These are phyloP conservation scores for Cladosporium sp. DNA, from an alignment of 2,329 filamentous ascomycete genomes.

Conservation along the genomic window DNA sequence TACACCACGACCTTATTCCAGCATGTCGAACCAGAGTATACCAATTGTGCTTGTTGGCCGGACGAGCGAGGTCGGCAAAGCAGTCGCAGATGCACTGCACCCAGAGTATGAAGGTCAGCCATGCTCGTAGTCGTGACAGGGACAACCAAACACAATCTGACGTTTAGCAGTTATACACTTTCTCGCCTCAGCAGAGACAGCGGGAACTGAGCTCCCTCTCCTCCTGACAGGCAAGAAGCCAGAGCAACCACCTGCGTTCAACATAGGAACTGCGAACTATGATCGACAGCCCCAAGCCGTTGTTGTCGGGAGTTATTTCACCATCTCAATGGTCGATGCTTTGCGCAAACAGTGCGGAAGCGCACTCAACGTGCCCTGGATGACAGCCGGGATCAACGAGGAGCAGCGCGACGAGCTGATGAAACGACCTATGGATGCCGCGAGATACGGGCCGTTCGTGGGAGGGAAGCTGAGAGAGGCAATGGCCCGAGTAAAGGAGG, in stretches of 20 bases:
- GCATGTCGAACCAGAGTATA: background rate
- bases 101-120: constrained; percentile 2
- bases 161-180: background rate
- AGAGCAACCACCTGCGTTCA: background rate
- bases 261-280: background rate
- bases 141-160: background rate
- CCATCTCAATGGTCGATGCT: constrained; percentile 1
- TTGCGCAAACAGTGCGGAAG: background rate
- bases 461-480: background rate
- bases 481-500: background rate
- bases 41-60: background rate
- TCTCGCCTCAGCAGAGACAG: background rate
- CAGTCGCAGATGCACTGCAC: background rate
- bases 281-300: background rate
- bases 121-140: too few species aligned
- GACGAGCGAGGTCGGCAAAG: background rate
- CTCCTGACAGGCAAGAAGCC: background rate
- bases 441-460: background rate
- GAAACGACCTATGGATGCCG: background rate
- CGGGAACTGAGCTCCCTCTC: background rate
- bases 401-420: background rate
- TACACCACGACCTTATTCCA: background rate
- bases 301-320: background rate
- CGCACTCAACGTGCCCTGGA: background rate
- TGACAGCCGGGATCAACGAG: background rate